These are phyloP conservation scores for Aspergillus ustus DNA, from an alignment of 2,329 filamentous ascomycete genomes.

Conservation along the genomic window DNA sequence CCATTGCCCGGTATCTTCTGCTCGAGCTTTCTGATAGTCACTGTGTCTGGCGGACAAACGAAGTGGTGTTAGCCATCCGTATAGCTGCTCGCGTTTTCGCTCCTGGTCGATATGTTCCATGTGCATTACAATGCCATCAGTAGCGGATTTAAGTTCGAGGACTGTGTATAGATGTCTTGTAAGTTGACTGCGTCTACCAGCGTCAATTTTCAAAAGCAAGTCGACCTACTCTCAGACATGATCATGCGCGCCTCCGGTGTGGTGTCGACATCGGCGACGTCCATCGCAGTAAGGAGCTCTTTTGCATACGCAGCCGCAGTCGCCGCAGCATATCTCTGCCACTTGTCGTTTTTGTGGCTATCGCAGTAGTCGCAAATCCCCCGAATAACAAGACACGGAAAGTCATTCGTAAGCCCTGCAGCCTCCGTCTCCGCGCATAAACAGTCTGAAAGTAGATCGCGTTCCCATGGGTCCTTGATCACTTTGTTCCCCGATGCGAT, in stretches of 20 bases:
- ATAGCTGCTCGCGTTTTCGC: too few species aligned
- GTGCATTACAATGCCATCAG: too few species aligned
- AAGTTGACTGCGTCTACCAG: too few species aligned
- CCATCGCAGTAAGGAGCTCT: not conserved
- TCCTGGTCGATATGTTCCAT: too few species aligned
- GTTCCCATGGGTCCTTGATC: not conserved
- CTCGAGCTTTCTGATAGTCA: slow-evolving; percentile 7
- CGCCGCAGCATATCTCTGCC: not conserved
- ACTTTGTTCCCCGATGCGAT: not conserved
- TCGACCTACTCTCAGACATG: too few species aligned
- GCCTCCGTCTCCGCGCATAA: slow-evolving; percentile 17
- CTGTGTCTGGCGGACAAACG: not conserved
- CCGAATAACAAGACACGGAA: slow-evolving; percentile 21
- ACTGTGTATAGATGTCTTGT: not conserved
- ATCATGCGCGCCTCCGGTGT: too few species aligned
- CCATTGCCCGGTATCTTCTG: slow-evolving; percentile 5
- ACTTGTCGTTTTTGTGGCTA: slow-evolving; percentile 3
- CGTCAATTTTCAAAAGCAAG: too few species aligned
- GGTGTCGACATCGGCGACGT: too few species aligned
- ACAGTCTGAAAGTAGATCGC: not conserved
- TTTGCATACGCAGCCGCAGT: not conserved
- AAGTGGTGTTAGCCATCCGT: not conserved
- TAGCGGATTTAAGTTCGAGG: too few species aligned
- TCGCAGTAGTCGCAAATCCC: slow-evolving; percentile 26
- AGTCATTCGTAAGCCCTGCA: slow-evolving; percentile 19